Evolutionary conservation across 1,284 basidiomycete genomes (phyloP), one percentile per base, ranked within the genome.

Genomic region (Marasmius tenuissimus): DNA sequence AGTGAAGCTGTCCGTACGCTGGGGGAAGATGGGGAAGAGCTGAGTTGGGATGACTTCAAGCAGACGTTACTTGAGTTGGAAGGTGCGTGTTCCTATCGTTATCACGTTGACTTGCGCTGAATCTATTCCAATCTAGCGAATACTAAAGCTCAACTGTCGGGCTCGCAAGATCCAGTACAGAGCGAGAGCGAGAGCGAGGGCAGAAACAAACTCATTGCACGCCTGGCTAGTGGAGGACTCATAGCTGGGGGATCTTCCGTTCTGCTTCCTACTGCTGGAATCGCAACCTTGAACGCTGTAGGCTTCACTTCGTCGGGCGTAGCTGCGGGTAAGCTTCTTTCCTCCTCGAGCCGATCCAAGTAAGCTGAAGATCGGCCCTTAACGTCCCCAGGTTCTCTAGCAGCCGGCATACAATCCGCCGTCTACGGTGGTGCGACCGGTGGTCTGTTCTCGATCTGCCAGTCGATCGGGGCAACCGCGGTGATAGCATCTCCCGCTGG

Each of bases 291-390:
- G 37, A 34, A 54, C 14, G 52, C 35, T 54, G 35, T 54, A 9
- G 52, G 52, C n/a, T 54, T 54, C 52, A 54, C 52, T 35, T 38
- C 52, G n/a, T 54, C 52, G 20, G 52, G 52, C 37, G 35, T 54
- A 54, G 52, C 52, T 38, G 52, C 52, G 38, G 52, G 52, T 54
- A 8, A 37, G 11, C 38, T n/a, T 16, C 12, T 10, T 20, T 6
- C 34, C n/a, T 7, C 1, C 34, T 54, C 50, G 4, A 33, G 14
- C 34, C 33, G 7, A 54, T 27, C 4, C 27, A 27, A 27, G 27
- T 4, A 37, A 14, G 11, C 8, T 18, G 12, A 14, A 12, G 35
- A 14, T 16, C 34, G 16, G 20, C 2, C 5, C 42, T 45, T n/a
- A n/a, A n/a, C n/a, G n/a, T n/a, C n/a, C n/a, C 16, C 10, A 51